These are phyloP conservation scores for Ramaria sp. DNA, from an alignment of 768 basidiomycete species.

Conservation along the genomic window DNA sequence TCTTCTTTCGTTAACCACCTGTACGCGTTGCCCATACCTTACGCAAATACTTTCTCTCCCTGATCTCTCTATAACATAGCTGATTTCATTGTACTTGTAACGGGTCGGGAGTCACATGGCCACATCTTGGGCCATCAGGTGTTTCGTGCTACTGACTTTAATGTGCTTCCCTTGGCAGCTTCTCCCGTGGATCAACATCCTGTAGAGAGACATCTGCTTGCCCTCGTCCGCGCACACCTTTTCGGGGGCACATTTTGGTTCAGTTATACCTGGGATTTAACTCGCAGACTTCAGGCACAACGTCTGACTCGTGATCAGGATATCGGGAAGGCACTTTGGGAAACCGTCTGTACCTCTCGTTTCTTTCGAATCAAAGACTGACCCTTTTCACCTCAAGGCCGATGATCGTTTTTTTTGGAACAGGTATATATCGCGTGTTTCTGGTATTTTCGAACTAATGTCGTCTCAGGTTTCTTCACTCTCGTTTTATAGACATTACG, in stretches of 20 bases:
- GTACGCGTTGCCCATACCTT: constrained; percentile 16
- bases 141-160: constrained; percentile 84
- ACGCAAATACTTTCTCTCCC: neutral
- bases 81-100: constrained; percentile 87
- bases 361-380: neutral
- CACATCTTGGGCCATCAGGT: constrained; percentile 78
- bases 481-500: constrained; percentile 48
- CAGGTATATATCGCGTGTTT: constrained; percentile 31
- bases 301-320: constrained; percentile 46
- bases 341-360: constrained; percentile 48
- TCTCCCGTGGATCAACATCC: constrained; percentile 67
- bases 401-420: constrained; percentile 99
- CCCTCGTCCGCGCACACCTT: constrained; percentile 79
- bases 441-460: neutral
- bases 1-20: constrained; percentile 29
- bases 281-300: constrained; percentile 78
- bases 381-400: constrained; percentile 32
- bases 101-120: constrained; percentile 67
- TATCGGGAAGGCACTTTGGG: constrained; percentile 54
- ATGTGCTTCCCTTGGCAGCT: constrained; percentile 75
- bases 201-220: constrained; percentile 80
- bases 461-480: constrained; percentile 38
- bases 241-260: constrained; percentile 75
- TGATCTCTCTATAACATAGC: constrained; percentile 34
- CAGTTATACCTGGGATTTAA: constrained; percentile 86